These are phyloP conservation scores for Boletus vermiculosoides DNA, from an alignment of 768 basidiomycete genomes.

Conservation along the genomic window DNA sequence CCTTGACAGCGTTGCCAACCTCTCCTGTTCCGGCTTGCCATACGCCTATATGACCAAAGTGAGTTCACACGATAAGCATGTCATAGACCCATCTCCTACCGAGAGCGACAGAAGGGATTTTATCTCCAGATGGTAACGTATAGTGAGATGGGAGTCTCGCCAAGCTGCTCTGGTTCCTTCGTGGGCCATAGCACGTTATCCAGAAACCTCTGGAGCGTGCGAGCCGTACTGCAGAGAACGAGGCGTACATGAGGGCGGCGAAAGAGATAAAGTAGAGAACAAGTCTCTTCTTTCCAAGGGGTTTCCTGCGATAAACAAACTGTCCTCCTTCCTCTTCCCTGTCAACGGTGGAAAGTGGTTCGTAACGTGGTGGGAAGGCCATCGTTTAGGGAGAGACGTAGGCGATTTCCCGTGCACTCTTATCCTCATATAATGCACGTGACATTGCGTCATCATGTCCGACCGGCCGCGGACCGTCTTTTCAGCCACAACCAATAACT, in stretches of 20 bases:
- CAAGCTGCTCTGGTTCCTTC: conserved; percentile 23
- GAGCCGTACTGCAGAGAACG: conserved; percentile 17
- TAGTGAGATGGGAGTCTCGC: conserved; percentile 45
- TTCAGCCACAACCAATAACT: too few relatives aligned
- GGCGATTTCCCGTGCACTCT: not conserved
- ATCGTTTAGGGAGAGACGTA: conserved; percentile 1
- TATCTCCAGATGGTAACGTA: conserved; percentile 62
- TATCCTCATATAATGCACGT: not conserved
- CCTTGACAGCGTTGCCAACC: conserved; percentile 69
- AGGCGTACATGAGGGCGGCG: conserved; percentile 22
- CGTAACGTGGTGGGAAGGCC: conserved; percentile 25
- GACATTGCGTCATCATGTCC: not conserved
- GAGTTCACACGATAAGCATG: not conserved
- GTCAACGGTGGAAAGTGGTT: conserved; percentile 25
- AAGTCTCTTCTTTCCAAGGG: conserved; percentile 19
- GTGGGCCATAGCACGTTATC: conserved; percentile 18
- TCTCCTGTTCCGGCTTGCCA: conserved; percentile 58
- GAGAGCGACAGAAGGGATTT: conserved; percentile 65
- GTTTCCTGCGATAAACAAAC: not conserved
- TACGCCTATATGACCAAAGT: conserved; percentile 43
- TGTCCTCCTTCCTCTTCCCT: conserved; percentile 10
- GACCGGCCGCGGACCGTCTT: too few relatives aligned
- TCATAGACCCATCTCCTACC: conserved; percentile 36
- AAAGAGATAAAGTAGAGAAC: conserved; percentile 23
- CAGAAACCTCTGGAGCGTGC: conserved; percentile 23